A percentile compares a stretch with the other conserved stretches of the same genome.
phyloP scores from a whole-genome alignment of 805 yeast genomes.

The Kodamaea laetipori region DNA sequence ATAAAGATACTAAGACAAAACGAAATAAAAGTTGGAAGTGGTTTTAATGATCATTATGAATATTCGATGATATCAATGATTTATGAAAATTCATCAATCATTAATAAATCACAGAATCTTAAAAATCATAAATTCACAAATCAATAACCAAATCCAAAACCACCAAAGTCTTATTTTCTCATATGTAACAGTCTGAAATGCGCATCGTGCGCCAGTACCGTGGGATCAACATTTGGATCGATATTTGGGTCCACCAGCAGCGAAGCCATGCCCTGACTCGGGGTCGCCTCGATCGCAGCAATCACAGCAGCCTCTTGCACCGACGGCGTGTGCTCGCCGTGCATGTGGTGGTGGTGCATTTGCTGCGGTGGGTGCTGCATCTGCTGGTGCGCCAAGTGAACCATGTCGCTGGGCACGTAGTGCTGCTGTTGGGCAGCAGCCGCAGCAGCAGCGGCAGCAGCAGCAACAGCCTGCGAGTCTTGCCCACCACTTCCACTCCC shows the following conservation, averaged over 20 bases:
- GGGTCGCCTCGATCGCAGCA: slow-evolving; percentile 43
- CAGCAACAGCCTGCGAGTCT: slow-evolving; percentile 11
- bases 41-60: too few species aligned
- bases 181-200: slow-evolving; percentile 10
- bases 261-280: slow-evolving; percentile 29
- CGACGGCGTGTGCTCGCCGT: slow-evolving; percentile 31
- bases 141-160: too few species aligned
- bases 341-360: slow-evolving; percentile 27
- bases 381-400: slow-evolving; percentile 24
- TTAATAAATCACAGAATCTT: too few species aligned
- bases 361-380: slow-evolving; percentile 24
- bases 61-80: too few species aligned
- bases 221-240: slow-evolving; percentile 48
- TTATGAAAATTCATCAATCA: too few species aligned
- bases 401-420: slow-evolving; percentile 26
- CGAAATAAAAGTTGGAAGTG: too few species aligned
- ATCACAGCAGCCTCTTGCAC: slow-evolving; percentile 46
- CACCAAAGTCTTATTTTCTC: slow-evolving; percentile 6
- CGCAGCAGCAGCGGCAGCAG: slow-evolving; percentile 28
- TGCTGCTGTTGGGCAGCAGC: slow-evolving; percentile 29
- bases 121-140: too few species aligned
- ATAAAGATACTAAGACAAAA: too few species aligned
- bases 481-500: not conserved
- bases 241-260: slow-evolving; percentile 45
- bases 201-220: slow-evolving; percentile 44